A percentile compares a stretch with the other conserved stretches of the same genome.
These are phyloP conservation scores for Alternaria gaisen DNA, from an alignment of 2,329 filamentous ascomycete species.

Conservation along the genomic window DNA sequence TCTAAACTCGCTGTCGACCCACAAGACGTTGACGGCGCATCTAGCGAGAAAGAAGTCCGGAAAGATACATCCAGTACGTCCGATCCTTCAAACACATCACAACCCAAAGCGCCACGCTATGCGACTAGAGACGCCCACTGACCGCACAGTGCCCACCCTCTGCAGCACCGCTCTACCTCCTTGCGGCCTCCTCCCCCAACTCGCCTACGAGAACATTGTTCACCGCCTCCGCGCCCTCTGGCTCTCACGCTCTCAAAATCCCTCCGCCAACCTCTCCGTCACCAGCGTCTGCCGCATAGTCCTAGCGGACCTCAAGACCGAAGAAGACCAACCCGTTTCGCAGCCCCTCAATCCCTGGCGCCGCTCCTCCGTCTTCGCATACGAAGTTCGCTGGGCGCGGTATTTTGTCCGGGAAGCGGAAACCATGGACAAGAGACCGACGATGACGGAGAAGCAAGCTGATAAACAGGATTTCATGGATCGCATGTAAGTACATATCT, in stretches of 20 bases:
- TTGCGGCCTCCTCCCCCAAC: conserved; percentile 28
- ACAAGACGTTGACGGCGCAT: no score
- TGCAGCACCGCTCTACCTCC: conserved; percentile 36
- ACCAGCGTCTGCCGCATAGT: conserved; percentile 22
- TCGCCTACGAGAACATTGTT: conserved; percentile 38
- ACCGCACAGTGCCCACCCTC: conserved; percentile 33
- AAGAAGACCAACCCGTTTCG: conserved; percentile 14
- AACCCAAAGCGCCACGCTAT: no score
- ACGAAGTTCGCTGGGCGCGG: conserved; percentile 33
- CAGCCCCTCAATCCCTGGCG: conserved; percentile 32
- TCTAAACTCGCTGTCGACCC: background rate
- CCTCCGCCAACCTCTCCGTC: background rate
- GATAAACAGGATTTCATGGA: conserved; percentile 16
- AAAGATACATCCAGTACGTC: conserved; percentile 28
- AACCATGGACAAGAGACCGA: background rate
- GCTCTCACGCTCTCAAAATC: conserved; percentile 8
- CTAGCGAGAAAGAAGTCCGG: conserved; percentile 7
- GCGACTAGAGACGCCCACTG: no score
- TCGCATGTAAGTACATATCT: background rate
- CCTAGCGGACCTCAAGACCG: conserved; percentile 13
- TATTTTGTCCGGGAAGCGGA: conserved; percentile 39
- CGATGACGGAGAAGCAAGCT: conserved; percentile 25
- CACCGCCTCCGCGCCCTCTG: conserved; percentile 30
- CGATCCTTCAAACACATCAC: no score
- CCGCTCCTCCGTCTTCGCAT: conserved; percentile 30